Base-by-base conservation (phyloP, 2,329 filamentous ascomycete species). In the Calonectria pseudoturangicola region DNA sequence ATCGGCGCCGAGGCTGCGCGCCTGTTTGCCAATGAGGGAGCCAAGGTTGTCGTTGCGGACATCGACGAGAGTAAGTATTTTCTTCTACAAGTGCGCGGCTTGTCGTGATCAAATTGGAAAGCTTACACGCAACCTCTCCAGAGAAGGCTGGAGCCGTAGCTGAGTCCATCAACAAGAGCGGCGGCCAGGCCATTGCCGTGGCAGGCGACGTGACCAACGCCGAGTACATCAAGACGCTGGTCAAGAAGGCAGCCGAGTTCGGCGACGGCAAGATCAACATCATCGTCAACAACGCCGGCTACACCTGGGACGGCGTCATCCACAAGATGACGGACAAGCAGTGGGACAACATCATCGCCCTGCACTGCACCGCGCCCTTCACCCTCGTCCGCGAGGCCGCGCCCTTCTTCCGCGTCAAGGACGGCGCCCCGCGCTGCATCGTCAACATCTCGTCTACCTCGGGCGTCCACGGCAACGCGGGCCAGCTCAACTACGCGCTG, bases 271-370 rank as follows among this genome's bases (percentile, higher is more conserved):
- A 97, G 88, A 95, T 98, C 74, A 93, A 98, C 84, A 93, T 97
- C 82, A 93, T 98, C 70, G 94, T 98, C 72, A 97, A 98, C 85
- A 98, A 98, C 83, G 95, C 95, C 0, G 95, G 95, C 50, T 97
- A 95, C 85, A 98, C 95, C 0, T 98, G 95, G 94, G 95, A 98
- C 83, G 95, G 93, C 8, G 95, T 97, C 47, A 95, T 97, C 77
- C 94, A 97, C 88, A 97, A 97, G 89, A 96, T 95, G 88, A 94
- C 92, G 18, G 94, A 97, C 87, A 94, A 94, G 86, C 95, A 97
- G 88, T 97, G 94, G 94, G 93, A 97, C 74, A 95, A 93, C 64
- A 98, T 98, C 83, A 86, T 98, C 36, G 91, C 93, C 27, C 88
- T 98, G 60, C 95, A 98, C 88, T 92, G 90, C 82, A 97, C 94